Evolutionary conservation across 495 filamentous ascomycete genomes (phyloP).

Genomic region (Talaromyces wortmannii): DNA sequence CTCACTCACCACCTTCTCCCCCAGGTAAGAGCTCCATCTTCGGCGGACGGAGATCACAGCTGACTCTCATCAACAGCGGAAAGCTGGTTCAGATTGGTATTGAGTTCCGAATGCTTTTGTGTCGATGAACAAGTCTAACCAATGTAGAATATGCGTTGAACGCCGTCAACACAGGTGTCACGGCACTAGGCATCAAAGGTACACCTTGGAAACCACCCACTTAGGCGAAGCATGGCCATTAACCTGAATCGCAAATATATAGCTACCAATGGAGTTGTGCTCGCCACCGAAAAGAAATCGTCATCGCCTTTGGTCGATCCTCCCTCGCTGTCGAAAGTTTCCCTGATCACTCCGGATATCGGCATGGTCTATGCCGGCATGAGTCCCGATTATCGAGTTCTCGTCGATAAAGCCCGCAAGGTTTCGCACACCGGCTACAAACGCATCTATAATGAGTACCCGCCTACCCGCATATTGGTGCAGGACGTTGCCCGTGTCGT

Average conservation of each 20-base stretch:
- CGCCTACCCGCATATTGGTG: slow-evolving; percentile 94
- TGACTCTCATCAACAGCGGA: slow-evolving; percentile 59
- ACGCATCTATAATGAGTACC: slow-evolving; percentile 99
- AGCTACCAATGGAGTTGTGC: slow-evolving; percentile 90
- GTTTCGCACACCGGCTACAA: slow-evolving; percentile 99
- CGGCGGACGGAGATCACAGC: slow-evolving; percentile 14
- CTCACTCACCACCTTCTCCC: slow-evolving; percentile 98
- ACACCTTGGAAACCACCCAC: neutral
- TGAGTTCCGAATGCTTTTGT: neutral
- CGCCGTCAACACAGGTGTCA: slow-evolving; percentile 98
- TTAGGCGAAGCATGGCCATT: neutral
- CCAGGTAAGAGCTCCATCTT: slow-evolving; percentile 60
- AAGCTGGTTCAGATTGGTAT: slow-evolving; percentile 76
- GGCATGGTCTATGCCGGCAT: slow-evolving; percentile 99
- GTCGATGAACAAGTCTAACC: neutral
- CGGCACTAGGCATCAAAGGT: slow-evolving; percentile 98
- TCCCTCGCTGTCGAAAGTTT: slow-evolving; percentile 93
- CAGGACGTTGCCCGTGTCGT: slow-evolving; percentile 97
- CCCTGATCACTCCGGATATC: slow-evolving; percentile 95
- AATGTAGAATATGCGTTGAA: slow-evolving; percentile 92
- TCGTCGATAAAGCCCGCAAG: slow-evolving; percentile 96
- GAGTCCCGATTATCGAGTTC: slow-evolving; percentile 95
- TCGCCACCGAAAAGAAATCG: slow-evolving; percentile 99
- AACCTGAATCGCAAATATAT: neutral
- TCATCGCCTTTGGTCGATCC: slow-evolving; percentile 93